phyloP scores from a whole-genome alignment of 331 rosid species.

The Prunus yedoensis region DNA sequence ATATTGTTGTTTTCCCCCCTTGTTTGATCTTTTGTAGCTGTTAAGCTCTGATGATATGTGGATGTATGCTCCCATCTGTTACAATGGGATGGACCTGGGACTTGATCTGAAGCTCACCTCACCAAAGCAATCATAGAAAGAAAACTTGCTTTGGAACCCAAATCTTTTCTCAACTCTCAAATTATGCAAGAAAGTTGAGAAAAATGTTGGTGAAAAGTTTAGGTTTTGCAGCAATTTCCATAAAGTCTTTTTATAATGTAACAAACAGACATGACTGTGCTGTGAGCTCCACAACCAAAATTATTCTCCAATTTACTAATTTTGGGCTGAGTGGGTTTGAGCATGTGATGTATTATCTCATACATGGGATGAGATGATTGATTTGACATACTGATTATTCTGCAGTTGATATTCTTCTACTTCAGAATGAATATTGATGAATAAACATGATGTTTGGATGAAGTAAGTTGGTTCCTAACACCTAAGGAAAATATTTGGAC shows the following conservation, averaged over 20 bases:
- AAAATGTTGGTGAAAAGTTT: background rate
- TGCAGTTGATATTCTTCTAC: background rate
- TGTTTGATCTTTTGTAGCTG: constrained; percentile 45
- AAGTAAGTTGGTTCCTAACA: background rate
- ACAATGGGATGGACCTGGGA: constrained; percentile 74
- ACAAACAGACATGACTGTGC: background rate
- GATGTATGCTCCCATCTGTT: constrained; percentile 94
- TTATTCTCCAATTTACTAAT: background rate
- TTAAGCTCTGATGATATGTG: constrained; percentile 78
- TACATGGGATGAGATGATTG: background rate
- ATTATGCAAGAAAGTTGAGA: background rate
- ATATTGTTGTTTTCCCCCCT: background rate
- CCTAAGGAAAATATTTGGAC: background rate
- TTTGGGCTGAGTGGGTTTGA: background rate
- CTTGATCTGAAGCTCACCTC: constrained; percentile 45
- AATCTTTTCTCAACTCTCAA: background rate
- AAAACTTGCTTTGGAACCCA: background rate
- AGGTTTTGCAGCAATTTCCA: background rate
- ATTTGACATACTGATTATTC: background rate
- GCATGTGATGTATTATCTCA: background rate
- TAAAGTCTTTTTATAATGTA: background rate
- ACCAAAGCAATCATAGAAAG: constrained; percentile 27
- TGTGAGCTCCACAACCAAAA: constrained; percentile 1
- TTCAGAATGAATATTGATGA: background rate
- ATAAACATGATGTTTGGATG: background rate